A percentile compares a stretch with the other conserved stretches of the same genome.
Evolutionary conservation across 306 rosid genomes (phyloP).

Genomic region (Dryas drummondii): DNA sequence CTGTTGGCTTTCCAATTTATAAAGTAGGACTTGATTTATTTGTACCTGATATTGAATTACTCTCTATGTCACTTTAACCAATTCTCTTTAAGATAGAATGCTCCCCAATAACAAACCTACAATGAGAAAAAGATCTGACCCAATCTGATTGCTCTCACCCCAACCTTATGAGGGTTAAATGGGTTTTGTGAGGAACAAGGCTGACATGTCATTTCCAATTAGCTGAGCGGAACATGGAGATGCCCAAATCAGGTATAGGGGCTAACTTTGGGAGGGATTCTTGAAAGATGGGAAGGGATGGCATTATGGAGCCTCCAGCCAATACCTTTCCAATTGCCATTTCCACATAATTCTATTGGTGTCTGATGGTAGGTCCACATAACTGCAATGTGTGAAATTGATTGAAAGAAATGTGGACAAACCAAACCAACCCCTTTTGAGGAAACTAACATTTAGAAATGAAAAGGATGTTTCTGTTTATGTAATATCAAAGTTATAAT

Average conservation of each 20-base stretch:
- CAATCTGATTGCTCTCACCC: not conserved
- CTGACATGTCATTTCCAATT: not conserved
- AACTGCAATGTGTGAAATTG: not conserved
- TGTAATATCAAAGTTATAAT: too few relatives aligned
- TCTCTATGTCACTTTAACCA: not conserved
- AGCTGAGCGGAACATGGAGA: not conserved
- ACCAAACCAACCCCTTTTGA: not conserved
- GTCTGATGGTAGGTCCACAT: not conserved
- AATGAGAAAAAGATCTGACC: not conserved
- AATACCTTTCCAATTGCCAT: not conserved
- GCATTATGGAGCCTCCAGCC: not conserved
- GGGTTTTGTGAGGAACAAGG: not conserved
- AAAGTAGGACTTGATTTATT: not conserved
- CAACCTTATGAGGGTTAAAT: not conserved
- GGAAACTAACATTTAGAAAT: not conserved
- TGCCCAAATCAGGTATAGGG: conserved; percentile 1
- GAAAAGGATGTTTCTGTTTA: not conserved
- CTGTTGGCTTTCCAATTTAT: not conserved
- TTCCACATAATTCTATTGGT: not conserved
- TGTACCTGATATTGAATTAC: not conserved
- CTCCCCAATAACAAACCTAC: not conserved
- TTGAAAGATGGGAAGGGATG: not conserved
- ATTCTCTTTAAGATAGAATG: not conserved
- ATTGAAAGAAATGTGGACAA: not conserved
- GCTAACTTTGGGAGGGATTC: not conserved